Conservation (phyloP, 768 basidiomycete genomes). For the Tricholoma matsutake region DNA sequence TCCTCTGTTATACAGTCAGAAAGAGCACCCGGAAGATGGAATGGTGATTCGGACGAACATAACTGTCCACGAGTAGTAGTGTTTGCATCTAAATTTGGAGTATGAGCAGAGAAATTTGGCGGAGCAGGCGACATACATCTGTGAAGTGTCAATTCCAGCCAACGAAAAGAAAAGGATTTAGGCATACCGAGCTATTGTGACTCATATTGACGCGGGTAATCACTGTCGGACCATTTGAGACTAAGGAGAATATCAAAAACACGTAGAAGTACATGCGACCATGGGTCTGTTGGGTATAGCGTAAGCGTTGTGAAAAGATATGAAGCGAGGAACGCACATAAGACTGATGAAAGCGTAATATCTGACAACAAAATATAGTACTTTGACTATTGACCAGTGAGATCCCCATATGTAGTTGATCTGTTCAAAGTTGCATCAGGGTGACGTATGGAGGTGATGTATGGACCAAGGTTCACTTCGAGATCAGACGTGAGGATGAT, state of each 20-base stretch:
- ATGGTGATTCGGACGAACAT: neutral
- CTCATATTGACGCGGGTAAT: neutral
- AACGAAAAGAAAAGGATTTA: neutral
- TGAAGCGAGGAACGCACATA: neutral
- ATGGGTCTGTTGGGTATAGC: neutral
- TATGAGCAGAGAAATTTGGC: neutral
- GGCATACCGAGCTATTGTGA: neutral
- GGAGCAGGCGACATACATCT: neutral
- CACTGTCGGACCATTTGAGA: neutral
- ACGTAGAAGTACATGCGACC: neutral
- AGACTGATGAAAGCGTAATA: neutral
- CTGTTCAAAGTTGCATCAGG: neutral
- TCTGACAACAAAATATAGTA: neutral
- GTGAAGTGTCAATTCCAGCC: neutral
- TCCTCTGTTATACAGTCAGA: neutral
- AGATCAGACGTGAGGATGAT: neutral
- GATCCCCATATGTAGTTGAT: slow-evolving; percentile 2
- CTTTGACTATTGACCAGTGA: neutral
- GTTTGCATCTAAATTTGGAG: neutral
- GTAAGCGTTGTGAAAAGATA: neutral
- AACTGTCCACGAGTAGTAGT: neutral
- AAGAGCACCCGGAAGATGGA: neutral
- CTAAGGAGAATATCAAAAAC: neutral
- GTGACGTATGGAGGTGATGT: neutral
- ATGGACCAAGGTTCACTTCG: neutral